phyloP scores from a whole-genome alignment of 2,329 filamentous ascomycete species.

The Orbilia oligospora region DNA sequence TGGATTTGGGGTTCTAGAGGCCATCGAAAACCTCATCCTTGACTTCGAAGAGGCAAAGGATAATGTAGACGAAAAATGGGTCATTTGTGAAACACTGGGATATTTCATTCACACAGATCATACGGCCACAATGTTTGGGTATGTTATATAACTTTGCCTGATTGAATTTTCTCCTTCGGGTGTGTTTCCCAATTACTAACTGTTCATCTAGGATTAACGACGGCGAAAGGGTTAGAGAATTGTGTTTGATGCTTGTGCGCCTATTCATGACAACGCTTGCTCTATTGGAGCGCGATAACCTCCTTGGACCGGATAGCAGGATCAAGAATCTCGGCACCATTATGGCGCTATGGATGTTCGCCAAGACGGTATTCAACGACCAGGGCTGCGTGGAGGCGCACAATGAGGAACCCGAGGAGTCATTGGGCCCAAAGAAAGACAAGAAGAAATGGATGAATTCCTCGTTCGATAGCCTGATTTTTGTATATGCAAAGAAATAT shows the following conservation, averaged over 20 bases:
- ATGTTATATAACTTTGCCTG: constrained; percentile 15
- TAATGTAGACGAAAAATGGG: constrained; percentile 68
- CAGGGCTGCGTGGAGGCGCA: constrained; percentile 60
- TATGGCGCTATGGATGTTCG: constrained; percentile 67
- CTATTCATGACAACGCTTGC: constrained; percentile 68
- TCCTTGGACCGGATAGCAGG: constrained; percentile 66
- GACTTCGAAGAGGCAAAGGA: constrained; percentile 67
- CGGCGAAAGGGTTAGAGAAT: constrained; percentile 61
- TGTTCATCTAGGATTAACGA: constrained; percentile 64
- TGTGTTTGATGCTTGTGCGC: constrained; percentile 64
- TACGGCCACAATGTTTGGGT: constrained; percentile 62
- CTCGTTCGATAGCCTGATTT: constrained; percentile 65
- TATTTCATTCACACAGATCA: constrained; percentile 64
- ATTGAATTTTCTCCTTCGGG: constrained; percentile 1
- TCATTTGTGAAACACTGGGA: constrained; percentile 67
- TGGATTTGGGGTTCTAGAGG: constrained; percentile 68
- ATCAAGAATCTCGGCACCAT: constrained; percentile 67
- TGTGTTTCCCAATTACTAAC: neutral
- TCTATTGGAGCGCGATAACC: constrained; percentile 65
- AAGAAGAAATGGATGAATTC: constrained; percentile 59
- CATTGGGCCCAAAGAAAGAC: constrained; percentile 19
- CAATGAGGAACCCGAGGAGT: constrained; percentile 49
- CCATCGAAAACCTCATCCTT: constrained; percentile 68
- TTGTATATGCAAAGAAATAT: constrained; percentile 66
- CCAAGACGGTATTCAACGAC: constrained; percentile 58